These are phyloP conservation scores for Microcyclospora pomicola DNA, from an alignment of 2,329 filamentous ascomycete genomes.

Conservation along the genomic window DNA sequence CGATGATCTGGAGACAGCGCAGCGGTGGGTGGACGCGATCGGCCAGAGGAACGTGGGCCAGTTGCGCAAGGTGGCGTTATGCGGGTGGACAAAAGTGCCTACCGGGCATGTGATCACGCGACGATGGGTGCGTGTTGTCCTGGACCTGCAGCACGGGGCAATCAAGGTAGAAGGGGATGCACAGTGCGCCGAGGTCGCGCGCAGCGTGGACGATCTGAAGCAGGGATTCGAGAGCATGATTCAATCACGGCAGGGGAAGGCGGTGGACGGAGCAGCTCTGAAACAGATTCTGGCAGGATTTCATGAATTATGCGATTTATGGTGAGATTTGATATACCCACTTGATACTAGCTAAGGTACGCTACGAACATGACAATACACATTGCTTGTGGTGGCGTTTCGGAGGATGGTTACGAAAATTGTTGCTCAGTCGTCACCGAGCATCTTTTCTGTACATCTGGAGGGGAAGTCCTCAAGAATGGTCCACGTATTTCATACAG, in stretches of 20 bases:
- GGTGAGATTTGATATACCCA: no score
- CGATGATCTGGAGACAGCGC: constrained; percentile 9
- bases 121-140: constrained; percentile 9
- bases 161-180: constrained; percentile 4
- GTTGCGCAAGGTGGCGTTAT: constrained; percentile 9
- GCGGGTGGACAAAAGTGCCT: constrained; percentile 13
- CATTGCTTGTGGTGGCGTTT: no score
- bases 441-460: no score
- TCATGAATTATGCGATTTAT: constrained; percentile 5
- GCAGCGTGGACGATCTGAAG: constrained; percentile 7
- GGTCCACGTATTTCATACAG: no score
- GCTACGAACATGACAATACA: no score
- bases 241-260: constrained; percentile 3
- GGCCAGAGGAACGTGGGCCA: constrained; percentile 9
- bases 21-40: constrained; percentile 10
- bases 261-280: constrained; percentile 7
- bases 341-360: no score
- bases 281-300: constrained; percentile 9
- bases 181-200: neutral
- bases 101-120: constrained; percentile 12
- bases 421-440: no score
- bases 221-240: constrained; percentile 6
- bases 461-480: no score
- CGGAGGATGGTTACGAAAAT: no score
- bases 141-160: constrained; percentile 11